Evolutionary conservation across 768 basidiomycete genomes (phyloP), one percentile per base, ranked within the genome.

Genomic region (Termitomyces sp.): DNA sequence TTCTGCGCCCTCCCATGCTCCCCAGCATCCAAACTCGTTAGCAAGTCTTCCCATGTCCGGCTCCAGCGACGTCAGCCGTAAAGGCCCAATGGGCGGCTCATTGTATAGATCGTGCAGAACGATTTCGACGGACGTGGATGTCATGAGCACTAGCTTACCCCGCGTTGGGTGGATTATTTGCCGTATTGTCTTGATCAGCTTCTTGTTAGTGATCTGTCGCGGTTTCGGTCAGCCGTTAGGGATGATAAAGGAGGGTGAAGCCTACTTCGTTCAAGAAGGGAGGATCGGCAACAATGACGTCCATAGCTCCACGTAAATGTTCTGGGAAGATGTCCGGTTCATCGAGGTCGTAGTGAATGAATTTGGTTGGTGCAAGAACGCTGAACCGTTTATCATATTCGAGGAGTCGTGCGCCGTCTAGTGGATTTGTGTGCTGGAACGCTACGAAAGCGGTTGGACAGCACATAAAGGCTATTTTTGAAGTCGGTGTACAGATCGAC

Each of bases 361-460:
- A 78, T 42, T 77, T 70, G 36, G 59, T 68, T 0, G 76, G 74
- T 2, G 76, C 68, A 18, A 79, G 70, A 5, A 78, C 71, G 22
- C 66, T 67, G 60, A 80, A 79, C 1, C 78, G 72, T 33, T 74
- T 71, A 52, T 81, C 78, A 49, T 71, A 70, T 63, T 80, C 78
- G 16, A 81, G 69, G 24, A 81, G 67, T 8, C 63, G 60, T 15
- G 78, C 73, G 16, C 67, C 68, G 4, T 66, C 57, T 8, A 73
- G 70, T 8, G 65, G 71, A 31, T 73, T 70, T 18, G 63, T 68
- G 59, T 78, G 74, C 54, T 80, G 77, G 65, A 78, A 79, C 2
- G 76, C 78, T n/a, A 81, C 78, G 44, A 76, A 81, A 2, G 68
- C 75, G 2, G 79, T 81, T 22, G 79, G 79, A 61, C 76, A 77